Evolutionary conservation across 2,329 filamentous ascomycete species (phyloP), one percentile per base, ranked within the genome.

Genomic region (Arthrobotrys sinensis): DNA sequence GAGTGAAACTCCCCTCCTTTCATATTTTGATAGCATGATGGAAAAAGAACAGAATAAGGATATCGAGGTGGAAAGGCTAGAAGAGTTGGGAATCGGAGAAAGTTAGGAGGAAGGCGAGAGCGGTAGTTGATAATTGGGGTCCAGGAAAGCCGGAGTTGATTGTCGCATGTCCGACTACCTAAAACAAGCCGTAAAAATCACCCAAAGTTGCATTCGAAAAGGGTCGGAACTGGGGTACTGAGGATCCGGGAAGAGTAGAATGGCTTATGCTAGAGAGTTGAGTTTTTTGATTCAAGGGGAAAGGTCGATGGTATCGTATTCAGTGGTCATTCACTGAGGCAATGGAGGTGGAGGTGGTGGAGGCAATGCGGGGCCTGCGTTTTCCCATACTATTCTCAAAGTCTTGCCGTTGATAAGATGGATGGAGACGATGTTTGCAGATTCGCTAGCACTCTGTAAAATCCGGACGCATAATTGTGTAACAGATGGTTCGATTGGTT

Each of bases 371-470:
- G 76, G 76, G 53, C 76, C 76, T 34, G 76, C 76, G 38, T 79
- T 79, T 63, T 79, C 76, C 76, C 76, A 79, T 65, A 79, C 76
- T 68, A 79, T 79, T 50, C 76, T 68, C 62, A 79, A 65, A n/a
- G 76, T 79, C 24, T 79, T 79, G 45, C 76, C 76, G 28, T 79
- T 79, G 48, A 79, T 79, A 21, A 79, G 68, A 57, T 79, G 76
- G 64, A 79, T 79, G 24, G 76, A 79, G 16, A 79, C 69, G 34
- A 79, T 79, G 45, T 79, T 79, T 40, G 76, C 76, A 53, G 76
- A 79, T 69, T 79, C 76, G 68, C 76, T 79, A 55, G 76, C 76
- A 52, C 76, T 79, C 76, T 79, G 55, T 69, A 64, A 60, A n/a
- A 78, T 53, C 38, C 21, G 52, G 36, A n/a, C 38, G 19, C 55